Evolutionary conservation across 768 basidiomycete genomes (phyloP).

Genomic region (Rhodotorula sphaerocarpa): DNA sequence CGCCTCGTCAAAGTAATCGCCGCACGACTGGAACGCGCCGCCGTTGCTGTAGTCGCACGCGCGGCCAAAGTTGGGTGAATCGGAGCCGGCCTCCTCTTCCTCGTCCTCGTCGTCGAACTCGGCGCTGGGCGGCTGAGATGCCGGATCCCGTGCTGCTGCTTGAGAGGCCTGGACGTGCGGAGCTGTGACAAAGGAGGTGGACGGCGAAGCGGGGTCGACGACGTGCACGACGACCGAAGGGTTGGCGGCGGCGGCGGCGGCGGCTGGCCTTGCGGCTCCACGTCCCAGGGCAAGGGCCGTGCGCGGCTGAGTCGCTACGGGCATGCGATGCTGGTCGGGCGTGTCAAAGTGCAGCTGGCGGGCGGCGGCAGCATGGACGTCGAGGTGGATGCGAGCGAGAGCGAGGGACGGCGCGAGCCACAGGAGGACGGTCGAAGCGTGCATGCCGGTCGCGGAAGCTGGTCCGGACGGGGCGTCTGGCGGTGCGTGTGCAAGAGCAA

Average conservation of each 20-base stretch:
- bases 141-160: too few species aligned
- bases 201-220: constrained; percentile 23
- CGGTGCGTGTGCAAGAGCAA: too few species aligned
- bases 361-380: not conserved
- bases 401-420: constrained; percentile 5
- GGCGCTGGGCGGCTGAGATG: not conserved
- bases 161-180: too few species aligned
- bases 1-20: constrained; percentile 21
- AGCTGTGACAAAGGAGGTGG: constrained; percentile 9
- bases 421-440: not conserved
- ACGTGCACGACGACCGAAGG: constrained; percentile 21
- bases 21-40: constrained; percentile 16
- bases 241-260: not conserved
- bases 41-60: constrained; percentile 7
- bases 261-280: too few species aligned
- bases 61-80: constrained; percentile 18
- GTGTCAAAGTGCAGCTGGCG: not conserved
- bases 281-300: not conserved
- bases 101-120: not conserved
- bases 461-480: too few species aligned
- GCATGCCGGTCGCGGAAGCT: not conserved
- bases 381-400: not conserved
- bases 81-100: not conserved
- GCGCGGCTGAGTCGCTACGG: not conserved
- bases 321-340: not conserved